Evolutionary conservation across 805 yeast genomes (phyloP).

Genomic region (Candida khao-thaluensis): DNA sequence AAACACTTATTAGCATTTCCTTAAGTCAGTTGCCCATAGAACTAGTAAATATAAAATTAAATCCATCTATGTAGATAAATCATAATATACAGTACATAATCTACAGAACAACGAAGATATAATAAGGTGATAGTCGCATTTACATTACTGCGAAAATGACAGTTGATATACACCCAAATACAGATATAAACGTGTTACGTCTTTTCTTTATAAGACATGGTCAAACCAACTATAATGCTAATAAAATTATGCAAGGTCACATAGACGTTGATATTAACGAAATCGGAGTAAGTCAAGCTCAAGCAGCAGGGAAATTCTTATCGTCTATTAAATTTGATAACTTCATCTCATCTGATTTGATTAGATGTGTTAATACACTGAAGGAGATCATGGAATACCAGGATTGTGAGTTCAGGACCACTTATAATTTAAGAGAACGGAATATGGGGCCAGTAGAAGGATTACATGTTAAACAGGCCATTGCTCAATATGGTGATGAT

Average conservation of each 20-base stretch:
- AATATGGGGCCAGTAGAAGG: constrained; percentile 78
- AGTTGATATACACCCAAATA: constrained; percentile 26
- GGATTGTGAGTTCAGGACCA: constrained; percentile 16
- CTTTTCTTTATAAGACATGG: constrained; percentile 78
- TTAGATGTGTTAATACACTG: constrained; percentile 62
- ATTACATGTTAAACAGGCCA: constrained; percentile 66
- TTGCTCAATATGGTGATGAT: constrained; percentile 53
- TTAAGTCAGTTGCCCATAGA: too few relatives aligned
- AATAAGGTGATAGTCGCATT: too few relatives aligned
- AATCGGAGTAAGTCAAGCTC: constrained; percentile 62
- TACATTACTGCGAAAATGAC: constrained; percentile 21
- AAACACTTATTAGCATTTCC: too few relatives aligned
- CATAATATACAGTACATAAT: too few relatives aligned
- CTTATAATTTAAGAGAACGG: constrained; percentile 63
- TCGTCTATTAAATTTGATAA: constrained; percentile 42
- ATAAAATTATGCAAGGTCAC: constrained; percentile 79
- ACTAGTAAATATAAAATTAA: too few relatives aligned
- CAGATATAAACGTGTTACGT: constrained; percentile 39
- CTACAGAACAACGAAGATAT: too few relatives aligned
- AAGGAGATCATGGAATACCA: constrained; percentile 37
- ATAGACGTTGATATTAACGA: constrained; percentile 61
- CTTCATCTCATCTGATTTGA: constrained; percentile 51
- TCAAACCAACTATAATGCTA: constrained; percentile 70
- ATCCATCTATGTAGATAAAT: too few relatives aligned
- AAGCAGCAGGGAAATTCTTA: constrained; percentile 48